Evolutionary conservation across 225 moss, liverwort and hornwort genomes (phyloP).

Genomic region (Marchantia paleacea): DNA sequence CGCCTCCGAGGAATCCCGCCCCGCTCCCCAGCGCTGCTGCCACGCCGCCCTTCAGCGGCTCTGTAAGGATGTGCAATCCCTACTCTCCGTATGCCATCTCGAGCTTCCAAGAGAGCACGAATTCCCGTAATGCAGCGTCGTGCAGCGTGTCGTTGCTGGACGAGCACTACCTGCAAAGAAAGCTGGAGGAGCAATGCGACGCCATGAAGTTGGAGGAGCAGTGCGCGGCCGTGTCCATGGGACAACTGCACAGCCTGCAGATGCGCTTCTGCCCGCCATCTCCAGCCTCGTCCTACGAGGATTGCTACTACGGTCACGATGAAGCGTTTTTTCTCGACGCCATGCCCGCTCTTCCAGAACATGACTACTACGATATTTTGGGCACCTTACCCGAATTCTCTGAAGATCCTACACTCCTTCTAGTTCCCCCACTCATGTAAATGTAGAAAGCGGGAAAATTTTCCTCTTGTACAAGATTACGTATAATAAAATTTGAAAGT

Average conservation of each 20-base stretch:
- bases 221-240: not conserved
- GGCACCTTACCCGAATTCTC: not conserved
- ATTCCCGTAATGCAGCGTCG: constrained; percentile 21
- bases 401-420: constrained; percentile 22
- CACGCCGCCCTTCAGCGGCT: too few species aligned
- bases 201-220: not conserved
- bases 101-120: not conserved
- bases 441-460: too few species aligned
- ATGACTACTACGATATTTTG: constrained; percentile 27
- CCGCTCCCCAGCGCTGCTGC: too few species aligned
- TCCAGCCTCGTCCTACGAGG: not conserved
- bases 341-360: constrained; percentile 20
- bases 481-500: too few species aligned
- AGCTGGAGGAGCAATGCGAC: not conserved
- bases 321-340: constrained; percentile 22
- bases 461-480: too few species aligned
- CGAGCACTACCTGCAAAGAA: not conserved
- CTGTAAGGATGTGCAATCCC: too few species aligned
- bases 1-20: not conserved
- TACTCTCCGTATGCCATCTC: too few species aligned
- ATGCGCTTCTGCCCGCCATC: not conserved
- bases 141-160: not conserved
- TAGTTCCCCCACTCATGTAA: not conserved
- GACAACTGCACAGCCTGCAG: not conserved
- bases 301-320: not conserved